phyloP scores from a whole-genome alignment of 306 rosid species.

The Chamaecrista fasciculata region DNA sequence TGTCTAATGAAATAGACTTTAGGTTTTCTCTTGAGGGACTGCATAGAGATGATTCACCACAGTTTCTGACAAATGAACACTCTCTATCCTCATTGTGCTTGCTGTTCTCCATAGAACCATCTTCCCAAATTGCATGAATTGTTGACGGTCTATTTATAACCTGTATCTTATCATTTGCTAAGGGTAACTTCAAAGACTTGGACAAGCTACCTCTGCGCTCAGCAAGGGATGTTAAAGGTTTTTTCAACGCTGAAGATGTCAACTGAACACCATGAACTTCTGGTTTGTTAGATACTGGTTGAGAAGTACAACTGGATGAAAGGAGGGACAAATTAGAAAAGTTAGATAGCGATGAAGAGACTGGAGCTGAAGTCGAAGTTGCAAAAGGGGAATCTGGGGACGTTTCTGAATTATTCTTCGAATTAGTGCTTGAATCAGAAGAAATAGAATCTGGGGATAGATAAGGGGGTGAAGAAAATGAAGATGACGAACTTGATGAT shows the following conservation, averaged over 20 bases:
- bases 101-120: conserved; percentile 29
- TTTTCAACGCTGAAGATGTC: conserved; percentile 48
- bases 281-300: conserved; percentile 40
- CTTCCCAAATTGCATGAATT: conserved; percentile 34
- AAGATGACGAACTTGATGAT: conserved; percentile 38
- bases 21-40: conserved; percentile 27
- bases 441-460: conserved; percentile 80
- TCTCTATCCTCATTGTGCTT: conserved; percentile 38
- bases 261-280: conserved; percentile 39
- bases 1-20: conserved; percentile 37
- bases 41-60: conserved; percentile 30
- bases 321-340: conserved; percentile 51
- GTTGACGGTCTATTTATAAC: conserved; percentile 37
- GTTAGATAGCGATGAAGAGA: conserved; percentile 49
- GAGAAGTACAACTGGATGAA: conserved; percentile 46
- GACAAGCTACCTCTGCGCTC: conserved; percentile 85
- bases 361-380: conserved; percentile 42
- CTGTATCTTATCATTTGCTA: conserved; percentile 46
- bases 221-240: conserved; percentile 69
- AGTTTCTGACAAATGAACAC: conserved; percentile 31
- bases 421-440: conserved; percentile 69
- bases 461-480: conserved; percentile 58
- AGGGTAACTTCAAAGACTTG: conserved; percentile 73
- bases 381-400: conserved; percentile 69
- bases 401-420: conserved; percentile 61